These are phyloP conservation scores for Sporormia fimetaria DNA, from an alignment of 495 filamentous ascomycete species.

Conservation along the genomic window DNA sequence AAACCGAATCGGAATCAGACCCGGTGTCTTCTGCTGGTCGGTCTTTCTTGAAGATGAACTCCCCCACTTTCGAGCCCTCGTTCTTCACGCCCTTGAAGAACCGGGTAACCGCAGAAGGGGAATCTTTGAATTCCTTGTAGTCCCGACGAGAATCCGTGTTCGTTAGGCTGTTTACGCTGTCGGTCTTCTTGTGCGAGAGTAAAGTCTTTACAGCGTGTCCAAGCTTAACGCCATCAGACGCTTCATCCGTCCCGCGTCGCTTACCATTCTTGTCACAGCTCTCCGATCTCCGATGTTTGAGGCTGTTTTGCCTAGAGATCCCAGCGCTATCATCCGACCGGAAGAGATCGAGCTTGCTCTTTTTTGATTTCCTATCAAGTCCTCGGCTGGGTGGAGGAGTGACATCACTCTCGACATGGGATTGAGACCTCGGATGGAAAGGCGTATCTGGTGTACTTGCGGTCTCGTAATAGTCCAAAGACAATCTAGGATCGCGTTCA, in stretches of 20 bases:
- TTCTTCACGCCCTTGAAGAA: constrained; percentile 32
- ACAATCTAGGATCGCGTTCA: constrained; percentile 14
- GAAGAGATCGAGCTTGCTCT: constrained; percentile 25
- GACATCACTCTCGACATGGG: constrained; percentile 19
- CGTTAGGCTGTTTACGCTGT: constrained; percentile 20
- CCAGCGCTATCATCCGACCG: constrained; percentile 26
- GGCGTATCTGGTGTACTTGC: constrained; percentile 27
- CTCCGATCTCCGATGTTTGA: constrained; percentile 26
- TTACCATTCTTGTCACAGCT: constrained; percentile 14
- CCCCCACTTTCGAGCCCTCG: constrained; percentile 27
- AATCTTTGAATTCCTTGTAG: constrained; percentile 18
- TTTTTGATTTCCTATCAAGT: constrained; percentile 20
- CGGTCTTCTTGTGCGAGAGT: constrained; percentile 20
- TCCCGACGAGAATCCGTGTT: constrained; percentile 17
- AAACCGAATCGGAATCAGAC: constrained; percentile 21
- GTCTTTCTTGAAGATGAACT: constrained; percentile 28
- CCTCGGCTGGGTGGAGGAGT: constrained; percentile 22
- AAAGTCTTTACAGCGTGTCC: constrained; percentile 24
- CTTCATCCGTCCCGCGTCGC: constrained; percentile 12
- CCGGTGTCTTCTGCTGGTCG: constrained; percentile 14
- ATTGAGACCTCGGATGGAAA: constrained; percentile 8
- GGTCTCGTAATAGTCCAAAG: constrained; percentile 26
- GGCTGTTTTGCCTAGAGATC: too few species aligned
- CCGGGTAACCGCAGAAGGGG: constrained; percentile 26
- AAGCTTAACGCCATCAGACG: constrained; percentile 4